A percentile compares a stretch with the other conserved stretches of the same genome.
Conservation (phyloP, 257 asterid species). For the Solanum chiquidenum region DNA sequence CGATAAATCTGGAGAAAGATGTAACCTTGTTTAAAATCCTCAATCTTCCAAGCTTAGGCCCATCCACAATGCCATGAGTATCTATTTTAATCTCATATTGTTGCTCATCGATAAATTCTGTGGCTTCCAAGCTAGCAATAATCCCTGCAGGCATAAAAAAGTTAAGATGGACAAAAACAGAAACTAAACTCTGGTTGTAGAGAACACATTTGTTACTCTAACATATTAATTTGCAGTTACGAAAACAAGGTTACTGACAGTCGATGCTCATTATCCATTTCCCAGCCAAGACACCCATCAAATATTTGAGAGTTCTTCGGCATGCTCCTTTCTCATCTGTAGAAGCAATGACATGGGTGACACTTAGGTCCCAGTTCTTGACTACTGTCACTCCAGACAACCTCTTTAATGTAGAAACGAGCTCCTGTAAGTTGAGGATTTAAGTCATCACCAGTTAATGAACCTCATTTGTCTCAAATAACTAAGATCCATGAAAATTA, state of each 20-base stretch:
- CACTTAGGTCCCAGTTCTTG: slow-evolving; percentile 69
- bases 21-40: slow-evolving; percentile 59
- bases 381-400: slow-evolving; percentile 37
- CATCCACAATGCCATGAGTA: slow-evolving; percentile 65
- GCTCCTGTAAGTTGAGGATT: slow-evolving; percentile 35
- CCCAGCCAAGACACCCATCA: slow-evolving; percentile 91
- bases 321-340: slow-evolving; percentile 74
- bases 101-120: slow-evolving; percentile 53
- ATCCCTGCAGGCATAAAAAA: slow-evolving; percentile 44
- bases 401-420: slow-evolving; percentile 37
- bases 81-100: slow-evolving; percentile 65
- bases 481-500: neutral
- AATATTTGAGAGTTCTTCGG: slow-evolving; percentile 72
- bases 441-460: neutral
- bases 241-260: slow-evolving; percentile 36
- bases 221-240: neutral
- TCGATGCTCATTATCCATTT: slow-evolving; percentile 74
- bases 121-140: slow-evolving; percentile 57
- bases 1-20: neutral
- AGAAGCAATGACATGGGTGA: slow-evolving; percentile 84
- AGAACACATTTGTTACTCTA: neutral
- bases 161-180: neutral
- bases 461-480: neutral
- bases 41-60: slow-evolving; percentile 80
- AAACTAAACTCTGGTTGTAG: neutral